Evolutionary conservation across 1,284 basidiomycete genomes (phyloP).

Genomic region (Sanguinoderma infundibulare): DNA sequence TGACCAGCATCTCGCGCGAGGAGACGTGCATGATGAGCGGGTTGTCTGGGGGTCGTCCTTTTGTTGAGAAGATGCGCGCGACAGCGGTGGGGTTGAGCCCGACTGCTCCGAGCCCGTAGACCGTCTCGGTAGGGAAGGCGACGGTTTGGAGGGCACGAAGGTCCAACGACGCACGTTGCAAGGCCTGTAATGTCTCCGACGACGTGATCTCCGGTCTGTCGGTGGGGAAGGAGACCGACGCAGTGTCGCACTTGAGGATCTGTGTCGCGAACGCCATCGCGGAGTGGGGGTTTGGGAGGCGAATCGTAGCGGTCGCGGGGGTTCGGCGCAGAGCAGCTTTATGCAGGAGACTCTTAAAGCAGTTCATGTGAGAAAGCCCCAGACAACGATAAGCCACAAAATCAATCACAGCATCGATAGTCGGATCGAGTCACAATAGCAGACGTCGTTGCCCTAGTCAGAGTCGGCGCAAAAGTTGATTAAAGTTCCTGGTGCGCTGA

Average conservation of each 20-base stretch:
- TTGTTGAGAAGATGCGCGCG: conserved; percentile 84
- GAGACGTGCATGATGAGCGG: conserved; percentile 98
- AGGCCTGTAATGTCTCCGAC: conserved; percentile 27
- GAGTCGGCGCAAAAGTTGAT: conserved; percentile 2
- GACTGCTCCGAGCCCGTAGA: conserved; percentile 94
- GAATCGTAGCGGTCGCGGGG: background rate
- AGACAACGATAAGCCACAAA: background rate
- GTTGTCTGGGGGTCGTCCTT: conserved; percentile 94
- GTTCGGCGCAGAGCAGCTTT: conserved; percentile 1
- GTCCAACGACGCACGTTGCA: conserved; percentile 30
- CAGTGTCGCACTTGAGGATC: conserved; percentile 32
- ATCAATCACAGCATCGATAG: conserved; percentile 9
- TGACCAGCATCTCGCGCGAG: conserved; percentile 79
- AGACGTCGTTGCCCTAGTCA: conserved; percentile 3
- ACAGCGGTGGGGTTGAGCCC: conserved; percentile 75
- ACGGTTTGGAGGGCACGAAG: conserved; percentile 47
- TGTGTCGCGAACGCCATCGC: conserved; percentile 29
- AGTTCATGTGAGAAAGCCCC: conserved; percentile 15
- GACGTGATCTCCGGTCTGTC: conserved; percentile 29
- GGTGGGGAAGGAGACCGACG: conserved; percentile 32
- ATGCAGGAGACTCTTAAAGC: conserved; percentile 12
- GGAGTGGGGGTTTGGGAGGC: background rate
- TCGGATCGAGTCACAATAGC: background rate
- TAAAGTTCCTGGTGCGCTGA: conserved; percentile 11
- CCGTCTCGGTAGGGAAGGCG: conserved; percentile 97